These are phyloP conservation scores for Penicillium argentinense DNA, from an alignment of 495 filamentous ascomycete species.

Conservation along the genomic window DNA sequence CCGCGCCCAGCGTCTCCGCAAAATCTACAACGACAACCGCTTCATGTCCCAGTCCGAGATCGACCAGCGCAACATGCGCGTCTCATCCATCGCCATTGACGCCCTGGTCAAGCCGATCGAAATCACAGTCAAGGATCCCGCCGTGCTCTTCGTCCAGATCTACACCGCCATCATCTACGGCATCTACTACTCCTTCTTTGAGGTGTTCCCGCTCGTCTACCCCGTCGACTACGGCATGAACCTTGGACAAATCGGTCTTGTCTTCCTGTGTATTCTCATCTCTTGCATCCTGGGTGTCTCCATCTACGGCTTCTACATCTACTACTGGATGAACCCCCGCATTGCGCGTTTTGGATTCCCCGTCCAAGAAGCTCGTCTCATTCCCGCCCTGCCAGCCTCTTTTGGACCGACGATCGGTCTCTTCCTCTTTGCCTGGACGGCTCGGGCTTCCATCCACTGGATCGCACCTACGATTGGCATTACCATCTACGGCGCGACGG, in stretches of 20 bases:
- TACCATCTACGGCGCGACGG: conserved; percentile 49
- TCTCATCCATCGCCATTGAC: conserved; percentile 49
- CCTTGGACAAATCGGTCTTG: conserved; percentile 60
- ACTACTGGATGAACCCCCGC: conserved; percentile 51
- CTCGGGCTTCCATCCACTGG: conserved; percentile 57
- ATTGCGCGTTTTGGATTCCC: conserved; percentile 47
- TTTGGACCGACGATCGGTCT: conserved; percentile 56
- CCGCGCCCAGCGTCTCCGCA: conserved; percentile 54
- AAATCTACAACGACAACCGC: conserved; percentile 38
- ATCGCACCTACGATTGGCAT: conserved; percentile 62
- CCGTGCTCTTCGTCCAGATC: conserved; percentile 59
- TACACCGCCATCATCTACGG: conserved; percentile 66
- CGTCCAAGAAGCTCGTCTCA: conserved; percentile 50
- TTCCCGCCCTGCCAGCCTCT: conserved; percentile 55
- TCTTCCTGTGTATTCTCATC: conserved; percentile 64
- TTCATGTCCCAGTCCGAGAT: conserved; percentile 52
- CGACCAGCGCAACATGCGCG: conserved; percentile 48
- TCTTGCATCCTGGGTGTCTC: conserved; percentile 53
- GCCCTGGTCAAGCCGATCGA: conserved; percentile 62
- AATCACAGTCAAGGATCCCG: conserved; percentile 63
- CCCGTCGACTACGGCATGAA: conserved; percentile 60
- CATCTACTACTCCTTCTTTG: conserved; percentile 72
- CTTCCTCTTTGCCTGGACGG: conserved; percentile 66
- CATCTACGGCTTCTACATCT: conserved; percentile 54
- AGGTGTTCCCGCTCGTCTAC: conserved; percentile 74